Conservation (phyloP, 2,329 filamentous ascomycete species). For the Whalleya microplaca region DNA sequence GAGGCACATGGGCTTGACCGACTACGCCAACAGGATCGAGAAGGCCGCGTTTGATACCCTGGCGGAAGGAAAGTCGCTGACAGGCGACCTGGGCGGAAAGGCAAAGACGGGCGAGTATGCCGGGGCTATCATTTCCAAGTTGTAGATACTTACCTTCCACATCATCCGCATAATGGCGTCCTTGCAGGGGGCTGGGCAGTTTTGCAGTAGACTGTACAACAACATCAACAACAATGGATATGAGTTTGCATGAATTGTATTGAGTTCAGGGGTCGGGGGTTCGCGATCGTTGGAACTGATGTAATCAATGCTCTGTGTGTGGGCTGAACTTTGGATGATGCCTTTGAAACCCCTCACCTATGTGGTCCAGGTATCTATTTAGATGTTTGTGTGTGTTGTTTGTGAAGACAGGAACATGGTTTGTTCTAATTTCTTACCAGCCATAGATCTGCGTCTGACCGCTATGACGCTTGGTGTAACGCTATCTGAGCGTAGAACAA, state of each 20-base stretch:
- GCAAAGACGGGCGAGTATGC: slow-evolving; percentile 96
- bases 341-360: no score
- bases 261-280: not conserved
- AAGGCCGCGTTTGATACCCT: slow-evolving; percentile 93
- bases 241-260: slow-evolving; percentile 28
- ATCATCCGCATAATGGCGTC: slow-evolving; percentile 29
- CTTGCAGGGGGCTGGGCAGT: slow-evolving; percentile 25
- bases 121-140: slow-evolving; percentile 78
- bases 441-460: no score
- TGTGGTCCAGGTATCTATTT: no score
- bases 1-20: slow-evolving; percentile 91
- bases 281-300: not conserved
- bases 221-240: slow-evolving; percentile 35
- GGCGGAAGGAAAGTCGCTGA: slow-evolving; percentile 94
- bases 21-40: slow-evolving; percentile 87
- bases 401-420: no score
- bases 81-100: slow-evolving; percentile 94
- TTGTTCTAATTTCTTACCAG: no score
- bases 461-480: no score
- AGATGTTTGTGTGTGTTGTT: no score
- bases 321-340: no score
- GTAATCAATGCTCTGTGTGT: not conserved
- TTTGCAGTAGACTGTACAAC: slow-evolving; percentile 36
- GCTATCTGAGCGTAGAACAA: no score
- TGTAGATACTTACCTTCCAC: slow-evolving; percentile 50